Conservation (phyloP, 768 basidiomycete species). For the Calocera cornea region DNA sequence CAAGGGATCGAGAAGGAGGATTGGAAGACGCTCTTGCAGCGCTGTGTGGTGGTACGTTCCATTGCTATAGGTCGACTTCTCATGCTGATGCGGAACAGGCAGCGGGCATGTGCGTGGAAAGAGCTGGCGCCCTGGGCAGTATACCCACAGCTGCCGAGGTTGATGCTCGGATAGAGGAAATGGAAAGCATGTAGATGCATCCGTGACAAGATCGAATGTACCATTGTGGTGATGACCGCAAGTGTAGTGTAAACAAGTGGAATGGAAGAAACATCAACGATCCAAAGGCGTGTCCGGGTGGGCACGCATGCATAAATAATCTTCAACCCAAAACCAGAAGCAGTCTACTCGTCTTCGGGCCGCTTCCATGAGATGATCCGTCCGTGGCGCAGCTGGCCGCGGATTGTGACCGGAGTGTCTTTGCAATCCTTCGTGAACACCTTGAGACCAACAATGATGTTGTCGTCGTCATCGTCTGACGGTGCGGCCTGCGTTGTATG, state of each 20-base stretch:
- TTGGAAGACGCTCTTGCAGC: neutral
- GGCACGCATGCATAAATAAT: neutral
- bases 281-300: no score
- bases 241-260: no score
- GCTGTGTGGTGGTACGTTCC: neutral
- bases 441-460: neutral
- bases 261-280: no score
- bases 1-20: neutral
- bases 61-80: neutral
- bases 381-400: neutral
- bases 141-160: neutral
- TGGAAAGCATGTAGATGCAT: neutral
- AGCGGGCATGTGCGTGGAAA: neutral
- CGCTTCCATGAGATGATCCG: neutral
- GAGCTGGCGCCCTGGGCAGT: neutral
- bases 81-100: neutral
- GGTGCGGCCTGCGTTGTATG: neutral
- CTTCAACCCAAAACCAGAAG: neutral
- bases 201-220: no score
- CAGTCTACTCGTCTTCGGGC: neutral
- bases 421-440: constrained; percentile 1
- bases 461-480: neutral
- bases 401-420: neutral
- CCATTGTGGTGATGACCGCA: no score
- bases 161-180: neutral